Evolutionary conservation across 1,284 basidiomycete genomes (phyloP).

Genomic region (Moesziomyces sp.): DNA sequence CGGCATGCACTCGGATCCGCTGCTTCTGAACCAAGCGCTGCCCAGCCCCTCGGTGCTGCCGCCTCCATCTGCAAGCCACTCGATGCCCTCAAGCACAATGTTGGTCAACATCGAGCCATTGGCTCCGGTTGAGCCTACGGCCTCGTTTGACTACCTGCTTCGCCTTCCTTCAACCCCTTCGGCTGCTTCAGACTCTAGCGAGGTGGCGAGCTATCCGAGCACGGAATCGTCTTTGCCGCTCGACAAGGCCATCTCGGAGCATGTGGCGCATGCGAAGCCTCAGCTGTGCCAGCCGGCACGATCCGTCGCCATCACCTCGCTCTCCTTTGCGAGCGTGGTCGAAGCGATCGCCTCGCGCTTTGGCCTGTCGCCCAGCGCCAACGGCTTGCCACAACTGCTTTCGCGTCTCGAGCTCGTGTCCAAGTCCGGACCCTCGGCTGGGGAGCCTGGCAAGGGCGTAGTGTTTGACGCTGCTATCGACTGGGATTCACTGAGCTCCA

Average conservation of each 20-base stretch:
- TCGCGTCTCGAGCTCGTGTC: slow-evolving; percentile 28
- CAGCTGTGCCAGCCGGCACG: not conserved
- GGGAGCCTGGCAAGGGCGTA: slow-evolving; percentile 19
- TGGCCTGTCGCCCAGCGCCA: slow-evolving; percentile 2
- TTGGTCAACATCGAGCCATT: not conserved
- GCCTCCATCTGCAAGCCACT: not conserved
- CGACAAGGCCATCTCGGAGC: slow-evolving; percentile 10
- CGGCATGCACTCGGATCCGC: slow-evolving; percentile 34
- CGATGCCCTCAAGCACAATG: slow-evolving; percentile 4
- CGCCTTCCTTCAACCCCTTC: slow-evolving; percentile 8
- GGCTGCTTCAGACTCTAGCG: slow-evolving; percentile 4
- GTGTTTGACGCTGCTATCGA: slow-evolving; percentile 33
- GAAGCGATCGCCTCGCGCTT: slow-evolving; percentile 17
- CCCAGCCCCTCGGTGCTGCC: slow-evolving; percentile 27
- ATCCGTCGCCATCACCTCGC: slow-evolving; percentile 18
- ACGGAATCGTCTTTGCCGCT: not conserved
- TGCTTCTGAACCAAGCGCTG: slow-evolving; percentile 40
- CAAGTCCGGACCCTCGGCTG: not conserved
- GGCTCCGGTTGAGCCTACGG: not conserved
- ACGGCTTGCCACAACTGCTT: slow-evolving; percentile 10
- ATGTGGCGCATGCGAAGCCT: not conserved
- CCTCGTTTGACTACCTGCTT: slow-evolving; percentile 25
- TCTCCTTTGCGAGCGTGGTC: slow-evolving; percentile 17
- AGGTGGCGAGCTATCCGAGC: not conserved
- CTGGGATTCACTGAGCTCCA: slow-evolving; percentile 28